phyloP scores from a whole-genome alignment of 768 basidiomycete species.

The Auriculariales sp. region DNA sequence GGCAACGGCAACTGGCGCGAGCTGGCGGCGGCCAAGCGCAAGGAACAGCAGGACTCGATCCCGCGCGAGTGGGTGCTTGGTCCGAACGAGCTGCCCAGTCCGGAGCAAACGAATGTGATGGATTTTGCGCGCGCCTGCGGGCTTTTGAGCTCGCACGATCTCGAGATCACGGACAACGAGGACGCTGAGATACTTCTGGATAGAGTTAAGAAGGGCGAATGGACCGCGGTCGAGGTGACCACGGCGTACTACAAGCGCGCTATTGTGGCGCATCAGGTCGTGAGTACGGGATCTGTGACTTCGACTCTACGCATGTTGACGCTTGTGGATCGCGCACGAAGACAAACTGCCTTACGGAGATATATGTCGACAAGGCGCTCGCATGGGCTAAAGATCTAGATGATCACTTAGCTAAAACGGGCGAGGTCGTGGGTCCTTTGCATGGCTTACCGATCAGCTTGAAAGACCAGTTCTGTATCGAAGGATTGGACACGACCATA shows the following conservation, averaged over 20 bases:
- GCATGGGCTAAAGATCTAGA: slow-evolving; percentile 53
- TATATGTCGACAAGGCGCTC: slow-evolving; percentile 63
- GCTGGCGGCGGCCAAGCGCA: slow-evolving; percentile 38
- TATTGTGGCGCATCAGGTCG: slow-evolving; percentile 65
- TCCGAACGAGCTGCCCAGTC: slow-evolving; percentile 23
- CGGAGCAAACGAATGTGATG: slow-evolving; percentile 35
- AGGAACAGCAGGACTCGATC: slow-evolving; percentile 36
- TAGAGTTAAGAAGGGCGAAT: slow-evolving; percentile 36
- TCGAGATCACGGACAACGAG: slow-evolving; percentile 43
- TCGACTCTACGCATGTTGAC: neutral
- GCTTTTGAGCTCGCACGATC: slow-evolving; percentile 37
- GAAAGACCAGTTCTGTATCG: slow-evolving; percentile 59
- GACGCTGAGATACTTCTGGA: slow-evolving; percentile 38
- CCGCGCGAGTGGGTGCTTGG: slow-evolving; percentile 50
- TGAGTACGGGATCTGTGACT: slow-evolving; percentile 15
- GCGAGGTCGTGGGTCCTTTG: slow-evolving; percentile 51
- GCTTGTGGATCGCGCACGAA: slow-evolving; percentile 14
- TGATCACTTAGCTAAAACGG: slow-evolving; percentile 41
- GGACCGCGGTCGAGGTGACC: slow-evolving; percentile 55
- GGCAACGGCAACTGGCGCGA: slow-evolving; percentile 43
- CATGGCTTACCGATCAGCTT: slow-evolving; percentile 65
- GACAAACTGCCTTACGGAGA: slow-evolving; percentile 74
- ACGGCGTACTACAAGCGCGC: slow-evolving; percentile 67
- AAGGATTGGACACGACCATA: slow-evolving; percentile 57
- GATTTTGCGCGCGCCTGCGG: slow-evolving; percentile 40